Base-by-base conservation (phyloP, 2,329 filamentous ascomycete species). In the Pseudogymnoascus sp. region DNA sequence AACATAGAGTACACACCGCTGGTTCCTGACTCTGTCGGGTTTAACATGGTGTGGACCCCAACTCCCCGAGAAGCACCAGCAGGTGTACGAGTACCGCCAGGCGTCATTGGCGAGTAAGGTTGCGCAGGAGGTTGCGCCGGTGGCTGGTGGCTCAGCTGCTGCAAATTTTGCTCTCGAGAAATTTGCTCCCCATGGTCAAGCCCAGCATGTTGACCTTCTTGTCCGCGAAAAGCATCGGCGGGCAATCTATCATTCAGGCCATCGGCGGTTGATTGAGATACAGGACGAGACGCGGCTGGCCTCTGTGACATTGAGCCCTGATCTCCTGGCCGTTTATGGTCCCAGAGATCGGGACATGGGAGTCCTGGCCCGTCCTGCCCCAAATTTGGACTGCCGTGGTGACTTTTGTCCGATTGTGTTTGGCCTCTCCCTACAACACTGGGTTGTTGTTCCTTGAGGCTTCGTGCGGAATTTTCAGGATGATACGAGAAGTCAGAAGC, bases 291-390 rank as follows among this genome's bases (percentile, higher is more conserved):
- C 76, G 78, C 78, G 80, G 80, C 75, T 71, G 79, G 80, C 78
- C 79, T 81, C 79, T 85, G 82, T 78, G 83, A 86, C 85, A 87
- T 87, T 78, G 83, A 81, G 78, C 77, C 77, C 81, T 80, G 79
- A 76, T 83, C 82, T 79, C 82, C 81, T 80, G 76, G 77, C 75
- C 76, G 75, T 76, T 76, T 76, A 73, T 77, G 76, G 76, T 77
- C 78, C 75, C 75, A 76, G 76, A 76, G 77, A 78, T 78, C 79
- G 75, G 79, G 76, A 82, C 84, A 87, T 87, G 80, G 83, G 84
- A 79, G 70, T 71, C 71, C 69, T 64, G 69, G 71, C 69, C 70
- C 72, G 50, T 33, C 50, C 50, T 33, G 50, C 6, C n/a, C 28
- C n/a, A n/a, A 33, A 33, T 10, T 21, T 19, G 50, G 28, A 33